Percentiles rank a stretch among this genome's conserved stretches.
Conservation (phyloP, 768 basidiomycete species). For the Trametopsis cervina region DNA sequence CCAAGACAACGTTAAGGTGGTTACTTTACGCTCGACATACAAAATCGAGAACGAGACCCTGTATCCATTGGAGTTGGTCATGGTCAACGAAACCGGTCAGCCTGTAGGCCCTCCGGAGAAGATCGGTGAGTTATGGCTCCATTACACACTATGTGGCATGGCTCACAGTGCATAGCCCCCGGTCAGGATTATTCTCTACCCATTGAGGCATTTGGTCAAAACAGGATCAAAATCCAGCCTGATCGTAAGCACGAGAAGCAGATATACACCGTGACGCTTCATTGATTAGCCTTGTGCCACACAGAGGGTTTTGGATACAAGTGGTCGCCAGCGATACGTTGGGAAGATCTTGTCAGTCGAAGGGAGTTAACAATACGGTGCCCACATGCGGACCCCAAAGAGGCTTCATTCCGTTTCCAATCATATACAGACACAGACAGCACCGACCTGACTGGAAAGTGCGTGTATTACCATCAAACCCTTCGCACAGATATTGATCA, state of each 20-base stretch:
- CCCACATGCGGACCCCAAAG: constrained; percentile 69
- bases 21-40: constrained; percentile 90
- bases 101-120: constrained; percentile 77
- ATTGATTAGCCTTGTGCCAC: not conserved
- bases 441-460: constrained; percentile 50
- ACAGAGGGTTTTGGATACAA: constrained; percentile 94
- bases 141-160: not conserved
- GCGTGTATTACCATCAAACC: not conserved
- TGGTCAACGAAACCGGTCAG: constrained; percentile 82
- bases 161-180: constrained; percentile 42
- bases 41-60: constrained; percentile 86
- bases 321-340: constrained; percentile 84
- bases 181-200: constrained; percentile 87
- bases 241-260: constrained; percentile 58
- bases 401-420: constrained; percentile 93
- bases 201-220: constrained; percentile 79
- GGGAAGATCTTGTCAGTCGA: constrained; percentile 77
- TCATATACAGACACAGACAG: constrained; percentile 79
- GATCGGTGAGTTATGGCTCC: constrained; percentile 44
- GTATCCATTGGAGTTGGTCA: constrained; percentile 85
- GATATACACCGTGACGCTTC: not conserved
- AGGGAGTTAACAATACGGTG: constrained; percentile 77
- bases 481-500: not conserved
- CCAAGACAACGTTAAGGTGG: constrained; percentile 87
- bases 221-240: constrained; percentile 81